Evolutionary conservation across 2,329 filamentous ascomycete genomes (phyloP).

Genomic region (Purpureocillium lavendulum): DNA sequence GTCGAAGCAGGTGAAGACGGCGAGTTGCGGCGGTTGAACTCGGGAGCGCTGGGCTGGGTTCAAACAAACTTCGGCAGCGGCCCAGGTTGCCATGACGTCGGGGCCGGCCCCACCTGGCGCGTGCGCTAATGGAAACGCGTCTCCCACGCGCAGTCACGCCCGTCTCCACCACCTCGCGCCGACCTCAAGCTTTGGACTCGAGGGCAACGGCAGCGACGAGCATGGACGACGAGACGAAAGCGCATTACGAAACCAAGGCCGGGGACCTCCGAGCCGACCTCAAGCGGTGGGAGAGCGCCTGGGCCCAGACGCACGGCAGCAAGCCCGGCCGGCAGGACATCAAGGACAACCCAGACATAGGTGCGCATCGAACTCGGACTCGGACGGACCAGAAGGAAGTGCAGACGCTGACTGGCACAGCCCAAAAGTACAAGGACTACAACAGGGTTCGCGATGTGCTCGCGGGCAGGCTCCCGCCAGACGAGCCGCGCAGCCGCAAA

Average conservation of each 20-base stretch:
- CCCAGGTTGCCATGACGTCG: too few relatives aligned
- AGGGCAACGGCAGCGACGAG: background rate
- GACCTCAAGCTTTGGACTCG: background rate
- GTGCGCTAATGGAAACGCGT: too few relatives aligned
- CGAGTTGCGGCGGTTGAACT: too few relatives aligned
- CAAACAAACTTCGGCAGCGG: too few relatives aligned
- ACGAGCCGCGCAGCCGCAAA: constrained; percentile 23
- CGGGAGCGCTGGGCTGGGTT: too few relatives aligned
- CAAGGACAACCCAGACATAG: constrained; percentile 62
- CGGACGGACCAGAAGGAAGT: background rate
- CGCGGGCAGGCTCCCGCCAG: constrained; percentile 38
- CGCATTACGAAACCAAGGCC: constrained; percentile 39
- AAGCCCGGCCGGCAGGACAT: constrained; percentile 71
- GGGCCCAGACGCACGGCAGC: constrained; percentile 49
- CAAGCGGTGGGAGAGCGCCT: constrained; percentile 67
- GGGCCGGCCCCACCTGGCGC: too few relatives aligned
- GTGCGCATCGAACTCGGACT: constrained; percentile 45
- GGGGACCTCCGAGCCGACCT: constrained; percentile 56
- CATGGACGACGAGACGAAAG: constrained; percentile 39
- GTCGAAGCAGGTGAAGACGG: too few relatives aligned
- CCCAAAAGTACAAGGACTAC: constrained; percentile 70
- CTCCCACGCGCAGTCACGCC: background rate
- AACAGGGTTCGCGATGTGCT: constrained; percentile 55
- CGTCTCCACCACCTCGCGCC: background rate
- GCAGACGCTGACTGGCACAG: constrained; percentile 26